Percentiles rank a stretch among this genome's conserved stretches.
phyloP scores from a whole-genome alignment of 805 yeast species.

The Diddensiella transvaalensis region DNA sequence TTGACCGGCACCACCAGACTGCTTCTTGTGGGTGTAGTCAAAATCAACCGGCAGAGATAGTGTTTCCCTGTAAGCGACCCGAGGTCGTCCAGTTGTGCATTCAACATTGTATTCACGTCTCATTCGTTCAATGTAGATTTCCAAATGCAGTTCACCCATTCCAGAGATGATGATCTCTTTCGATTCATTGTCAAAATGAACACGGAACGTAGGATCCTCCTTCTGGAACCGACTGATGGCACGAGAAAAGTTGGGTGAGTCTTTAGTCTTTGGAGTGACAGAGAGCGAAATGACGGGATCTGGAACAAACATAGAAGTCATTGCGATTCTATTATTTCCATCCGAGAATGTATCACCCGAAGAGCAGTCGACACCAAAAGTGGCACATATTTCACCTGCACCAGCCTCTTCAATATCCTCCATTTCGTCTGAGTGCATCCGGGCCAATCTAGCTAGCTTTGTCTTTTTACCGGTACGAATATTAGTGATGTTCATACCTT shows the following conservation, averaged over 20 bases:
- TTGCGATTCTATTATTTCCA: slow-evolving; percentile 72
- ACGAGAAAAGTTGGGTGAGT: slow-evolving; percentile 85
- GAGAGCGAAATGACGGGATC: slow-evolving; percentile 97
- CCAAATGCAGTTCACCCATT: slow-evolving; percentile 97
- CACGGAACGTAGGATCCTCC: slow-evolving; percentile 98
- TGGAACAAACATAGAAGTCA: slow-evolving; percentile 98
- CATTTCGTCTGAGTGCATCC: slow-evolving; percentile 99
- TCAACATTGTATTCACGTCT: slow-evolving; percentile 95
- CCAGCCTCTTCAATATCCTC: slow-evolving; percentile 95
- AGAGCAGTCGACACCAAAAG: slow-evolving; percentile 97
- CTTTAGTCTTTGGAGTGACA: slow-evolving; percentile 82
- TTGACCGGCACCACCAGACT: slow-evolving; percentile 99
- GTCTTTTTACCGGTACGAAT: slow-evolving; percentile 90
- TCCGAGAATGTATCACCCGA: slow-evolving; percentile 98
- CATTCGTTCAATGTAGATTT: slow-evolving; percentile 97
- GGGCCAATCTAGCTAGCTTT: slow-evolving; percentile 87
- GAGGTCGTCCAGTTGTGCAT: slow-evolving; percentile 94
- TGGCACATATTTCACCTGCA: slow-evolving; percentile 99
- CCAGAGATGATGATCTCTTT: slow-evolving; percentile 95
- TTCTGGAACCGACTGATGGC: slow-evolving; percentile 97
- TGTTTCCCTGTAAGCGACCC: slow-evolving; percentile 96
- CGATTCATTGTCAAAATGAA: slow-evolving; percentile 81
- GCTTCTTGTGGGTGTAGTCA: slow-evolving; percentile 95
- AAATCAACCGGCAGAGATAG: slow-evolving; percentile 68
- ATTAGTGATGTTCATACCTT: slow-evolving; percentile 85